These are phyloP conservation scores for Thermothelomyces thermophilus DNA, from an alignment of 2,329 filamentous ascomycete species.

Conservation along the genomic window DNA sequence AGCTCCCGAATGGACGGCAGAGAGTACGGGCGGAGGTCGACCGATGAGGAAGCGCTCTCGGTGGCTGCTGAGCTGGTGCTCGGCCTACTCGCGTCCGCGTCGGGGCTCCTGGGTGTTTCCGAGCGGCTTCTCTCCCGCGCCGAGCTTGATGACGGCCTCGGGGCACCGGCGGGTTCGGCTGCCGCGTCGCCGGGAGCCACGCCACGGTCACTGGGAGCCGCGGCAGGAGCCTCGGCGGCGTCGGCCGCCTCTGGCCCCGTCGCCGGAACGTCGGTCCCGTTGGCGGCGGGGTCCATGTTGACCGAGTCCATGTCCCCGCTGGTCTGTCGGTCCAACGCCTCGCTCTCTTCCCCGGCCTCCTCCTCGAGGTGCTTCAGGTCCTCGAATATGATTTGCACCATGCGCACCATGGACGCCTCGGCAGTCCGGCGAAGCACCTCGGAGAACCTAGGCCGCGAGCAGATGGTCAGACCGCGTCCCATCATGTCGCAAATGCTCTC, in stretches of 20 bases:
- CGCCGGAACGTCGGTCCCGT: slow-evolving; percentile 40
- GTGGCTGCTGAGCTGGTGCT: slow-evolving; percentile 25
- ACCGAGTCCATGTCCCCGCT: slow-evolving; percentile 66
- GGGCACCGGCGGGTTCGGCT: slow-evolving; percentile 13
- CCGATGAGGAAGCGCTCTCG: slow-evolving; percentile 36
- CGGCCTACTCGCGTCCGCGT: slow-evolving; percentile 21
- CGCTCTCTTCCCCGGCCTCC: slow-evolving; percentile 61
- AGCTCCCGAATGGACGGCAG: slow-evolving; percentile 90
- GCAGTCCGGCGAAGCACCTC: slow-evolving; percentile 85
- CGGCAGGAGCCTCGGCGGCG: neutral
- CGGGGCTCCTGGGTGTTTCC: slow-evolving; percentile 23
- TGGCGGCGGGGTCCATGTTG: slow-evolving; percentile 75
- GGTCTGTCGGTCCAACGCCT: slow-evolving; percentile 58
- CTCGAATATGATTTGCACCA: slow-evolving; percentile 98
- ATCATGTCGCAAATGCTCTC: slow-evolving; percentile 99
- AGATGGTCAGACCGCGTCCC: slow-evolving; percentile 95
- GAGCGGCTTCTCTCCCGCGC: slow-evolving; percentile 31
- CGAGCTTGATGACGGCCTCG: slow-evolving; percentile 37
- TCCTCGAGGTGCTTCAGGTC: slow-evolving; percentile 81
- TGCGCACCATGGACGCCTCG: slow-evolving; percentile 95
- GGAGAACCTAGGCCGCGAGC: slow-evolving; percentile 86
- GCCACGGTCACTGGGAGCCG: neutral
- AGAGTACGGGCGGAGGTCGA: slow-evolving; percentile 78
- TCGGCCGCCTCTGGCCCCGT: neutral
- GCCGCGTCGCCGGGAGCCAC: neutral